Conservation (phyloP, 306 rosid genomes). For the Sesbania bispinosa region DNA sequence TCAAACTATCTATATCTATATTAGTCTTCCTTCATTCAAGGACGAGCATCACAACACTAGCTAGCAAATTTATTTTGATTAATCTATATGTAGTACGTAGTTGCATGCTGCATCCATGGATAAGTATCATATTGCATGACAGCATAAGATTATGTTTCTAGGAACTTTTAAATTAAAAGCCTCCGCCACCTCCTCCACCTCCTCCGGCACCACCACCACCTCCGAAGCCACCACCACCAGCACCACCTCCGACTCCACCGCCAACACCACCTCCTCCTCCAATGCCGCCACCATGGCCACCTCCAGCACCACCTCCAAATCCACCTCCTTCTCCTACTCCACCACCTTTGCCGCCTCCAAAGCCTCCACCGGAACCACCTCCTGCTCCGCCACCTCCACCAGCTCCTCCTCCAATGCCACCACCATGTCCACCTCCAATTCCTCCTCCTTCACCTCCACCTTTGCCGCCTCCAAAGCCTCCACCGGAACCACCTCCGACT, state of each 20-base stretch:
- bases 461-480: neutral
- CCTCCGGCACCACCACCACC: neutral
- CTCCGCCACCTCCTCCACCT: neutral
- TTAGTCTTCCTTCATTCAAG: too few relatives aligned
- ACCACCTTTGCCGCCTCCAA: neutral
- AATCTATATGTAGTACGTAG: too few relatives aligned
- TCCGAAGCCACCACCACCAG: neutral
- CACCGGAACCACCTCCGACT: neutral
- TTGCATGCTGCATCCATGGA: too few relatives aligned
- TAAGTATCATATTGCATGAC: too few relatives aligned
- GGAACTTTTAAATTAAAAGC: too few relatives aligned
- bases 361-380: constrained; percentile 1
- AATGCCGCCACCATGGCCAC: neutral
- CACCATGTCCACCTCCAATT: neutral
- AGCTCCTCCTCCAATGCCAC: neutral
- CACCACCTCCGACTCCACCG: neutral
- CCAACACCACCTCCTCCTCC: neutral
- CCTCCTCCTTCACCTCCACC: neutral
- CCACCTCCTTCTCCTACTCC: neutral
- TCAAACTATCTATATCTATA: too few relatives aligned
- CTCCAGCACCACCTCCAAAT: neutral
- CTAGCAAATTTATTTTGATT: too few relatives aligned
- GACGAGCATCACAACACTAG: too few relatives aligned
- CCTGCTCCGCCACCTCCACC: constrained; percentile 4
- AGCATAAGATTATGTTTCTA: too few relatives aligned